Evolutionary conservation across 2,329 filamentous ascomycete species (phyloP), one percentile per base, ranked within the genome.

Genomic region (Aurifilum marmelostoma): DNA sequence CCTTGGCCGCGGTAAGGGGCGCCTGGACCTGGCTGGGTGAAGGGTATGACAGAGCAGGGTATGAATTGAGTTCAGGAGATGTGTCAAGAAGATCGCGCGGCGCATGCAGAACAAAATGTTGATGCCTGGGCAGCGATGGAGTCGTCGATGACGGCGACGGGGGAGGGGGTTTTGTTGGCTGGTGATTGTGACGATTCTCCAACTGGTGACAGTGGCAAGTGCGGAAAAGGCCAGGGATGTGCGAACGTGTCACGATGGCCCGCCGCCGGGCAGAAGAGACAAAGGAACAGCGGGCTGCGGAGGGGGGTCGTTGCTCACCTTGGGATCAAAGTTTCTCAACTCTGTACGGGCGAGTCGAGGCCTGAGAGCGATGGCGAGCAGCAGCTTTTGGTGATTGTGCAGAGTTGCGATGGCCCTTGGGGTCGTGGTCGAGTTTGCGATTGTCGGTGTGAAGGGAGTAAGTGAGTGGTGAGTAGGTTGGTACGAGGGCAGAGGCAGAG

Each of bases 361-460:
- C 43, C 66, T 56, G 69, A 69, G 68, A 56, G 59, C 43, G 63
- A 62, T 63, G 61, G 34, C 61, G 65, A 41, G 61, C 21, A 32
- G 52, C 41, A 50, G 18, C 29, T 39, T 62, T 4, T 67, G 67
- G 67, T 71, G 50, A 47, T 60, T 59, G 64, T 59, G 61, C 62
- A 67, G 43, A 47, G 43, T 66, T 66, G 64, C 64, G 39, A 66
- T 62, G 64, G 43, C 69, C 58, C 64, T 34, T 56, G 47, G 29
- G 63, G 4, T 69, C 65, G 68, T 59, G 58, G 67, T 69, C 41
- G 65, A 63, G 61, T 56, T 63, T 63, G 66, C 63, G 66, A 67
- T 68, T 68, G 69, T 71, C 69, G 65, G 70, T 71, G 70, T 70
- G 70, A 71, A 71, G 68, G 70, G 70, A 71, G 69, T 37, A 68